Evolutionary conservation across 805 yeast species (phyloP), one percentile per base, ranked within the genome.

Genomic region (Lachancea waltii): DNA sequence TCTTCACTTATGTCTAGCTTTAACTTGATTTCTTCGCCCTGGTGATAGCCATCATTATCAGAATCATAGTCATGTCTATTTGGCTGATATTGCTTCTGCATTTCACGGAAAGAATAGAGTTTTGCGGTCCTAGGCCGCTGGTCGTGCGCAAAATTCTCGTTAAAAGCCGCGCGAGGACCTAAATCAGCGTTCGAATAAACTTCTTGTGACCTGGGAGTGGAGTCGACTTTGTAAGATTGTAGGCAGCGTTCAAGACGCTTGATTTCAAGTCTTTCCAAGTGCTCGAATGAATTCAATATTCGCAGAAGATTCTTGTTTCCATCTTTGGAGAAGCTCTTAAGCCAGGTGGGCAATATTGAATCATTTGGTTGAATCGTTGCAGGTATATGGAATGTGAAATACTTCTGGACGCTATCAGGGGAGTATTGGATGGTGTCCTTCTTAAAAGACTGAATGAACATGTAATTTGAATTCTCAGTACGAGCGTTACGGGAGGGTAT

Each of bases 251-350:
- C 52, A 24, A 60, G 36, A 37, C 64, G 45, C 36, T 49, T 36
- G 27, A 48, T 46, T 41, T 60, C 64, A 22, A 58, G 50, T 25
- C 58, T 56, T 46, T 66, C 71, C 37, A 63, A 42, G 18, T 42
- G 42, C 45, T 65, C 68, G 41, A 63, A 65, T 19, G 58, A 56
- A 5, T 47, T 36, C 20, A 61, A 52, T 24, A 63, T 47, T 26
- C 53, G 45, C 10, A 53, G 41, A 25, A 66, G 44, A 3, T 57
- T 52, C 2, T 51, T 47, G 11, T 49, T 43, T 7, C 40, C 33
- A 19, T 43, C 44, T 2, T 45, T 36, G 3, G 49, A 49, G 14
- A 35, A 48, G 4, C 40, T 47, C 32, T 42, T 41, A 11, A 63
- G 36, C 68, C 68, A 58, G 14, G 18, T 38, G 5, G 71, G 71